Base-by-base conservation (phyloP, 441 rosid species). In the Breynia disticha region DNA sequence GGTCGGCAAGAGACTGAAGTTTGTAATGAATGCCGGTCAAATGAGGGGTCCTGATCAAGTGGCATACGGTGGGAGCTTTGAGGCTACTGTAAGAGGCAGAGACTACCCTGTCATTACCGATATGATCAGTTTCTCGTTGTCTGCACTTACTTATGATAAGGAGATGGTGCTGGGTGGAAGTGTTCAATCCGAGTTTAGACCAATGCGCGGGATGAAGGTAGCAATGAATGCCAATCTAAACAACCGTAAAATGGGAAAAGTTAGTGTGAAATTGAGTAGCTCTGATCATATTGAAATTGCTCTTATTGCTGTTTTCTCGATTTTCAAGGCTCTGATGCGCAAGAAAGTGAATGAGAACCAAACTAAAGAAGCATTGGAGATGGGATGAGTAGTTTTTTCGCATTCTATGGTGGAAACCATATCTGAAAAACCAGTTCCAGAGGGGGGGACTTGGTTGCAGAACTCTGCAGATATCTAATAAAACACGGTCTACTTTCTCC, bases 11-110 rank as follows among this genome's bases (percentile, higher is more conserved):
- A 77, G 82, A 45, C 60, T 88, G 71, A 88, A 88, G 70, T 62
- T 86, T 56, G 65, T 73, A 7, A 71, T 72, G 64, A 86, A 82
- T 64, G 95, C 76, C 16, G 95, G 88, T 41, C 81, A 66, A 67
- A 67, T 88, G 72, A 79, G 66, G 32, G 90, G 91, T 62, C 61
- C 73, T 13, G 90, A 73, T 46, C 72, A 80, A 67, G 77, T 62
- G 59, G 95, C 91, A 20, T 77, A 78, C 19, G 95, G 95, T 41
- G 95, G 91, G 66, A 77, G 79, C 61, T 24, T 86, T n/a, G 95
- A 82, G 69, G 97, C 85, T 39, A 75, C 69, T 28, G 37, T 88
- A 28, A 76, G 86, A 78, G 98, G 95, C 67, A 72, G 72, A 54
- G 91, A 88, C 65, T 86, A 76, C 74, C 98, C 95, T 1, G 76